Conservation (phyloP, 2,329 filamentous ascomycete genomes). For the Penicillium sp. region DNA sequence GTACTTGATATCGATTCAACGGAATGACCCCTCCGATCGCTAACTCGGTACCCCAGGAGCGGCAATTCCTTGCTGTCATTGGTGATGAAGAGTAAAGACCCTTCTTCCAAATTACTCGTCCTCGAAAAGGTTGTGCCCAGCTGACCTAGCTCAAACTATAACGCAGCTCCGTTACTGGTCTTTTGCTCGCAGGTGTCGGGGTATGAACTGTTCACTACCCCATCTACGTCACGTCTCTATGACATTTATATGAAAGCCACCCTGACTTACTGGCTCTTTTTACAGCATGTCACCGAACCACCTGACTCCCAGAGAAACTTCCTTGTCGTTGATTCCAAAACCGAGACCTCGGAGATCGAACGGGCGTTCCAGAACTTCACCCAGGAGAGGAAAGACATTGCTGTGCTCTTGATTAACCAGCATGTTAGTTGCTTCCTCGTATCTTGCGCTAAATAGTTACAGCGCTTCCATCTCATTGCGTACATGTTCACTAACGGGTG, state of each 20-base stretch:
- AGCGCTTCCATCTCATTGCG: background rate
- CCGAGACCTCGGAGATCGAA: slow-evolving; percentile 83
- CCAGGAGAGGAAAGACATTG: slow-evolving; percentile 88
- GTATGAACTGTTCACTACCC: slow-evolving; percentile 53
- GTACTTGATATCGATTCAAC: slow-evolving; percentile 27
- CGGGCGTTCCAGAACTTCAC: slow-evolving; percentile 87
- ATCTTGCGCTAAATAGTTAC: background rate
- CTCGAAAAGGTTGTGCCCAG: background rate
- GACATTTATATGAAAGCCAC: background rate
- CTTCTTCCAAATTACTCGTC: background rate
- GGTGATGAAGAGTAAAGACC: slow-evolving; percentile 72
- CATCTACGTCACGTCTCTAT: background rate
- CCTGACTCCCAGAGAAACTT: slow-evolving; percentile 96
- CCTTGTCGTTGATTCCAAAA: slow-evolving; percentile 92
- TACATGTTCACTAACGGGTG: background rate
- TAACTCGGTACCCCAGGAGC: slow-evolving; percentile 56
- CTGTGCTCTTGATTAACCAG: slow-evolving; percentile 95
- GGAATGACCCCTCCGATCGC: slow-evolving; percentile 44
- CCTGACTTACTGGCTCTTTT: slow-evolving; percentile 1
- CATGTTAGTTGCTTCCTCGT: slow-evolving; percentile 60
- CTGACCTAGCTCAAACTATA: slow-evolving; percentile 17
- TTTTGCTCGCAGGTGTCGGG: slow-evolving; percentile 91
- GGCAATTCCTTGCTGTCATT: slow-evolving; percentile 95
- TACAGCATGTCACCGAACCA: slow-evolving; percentile 81
- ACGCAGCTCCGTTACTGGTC: slow-evolving; percentile 84